phyloP scores from a whole-genome alignment of 768 basidiomycete genomes.

The Naganishia friedmannii region DNA sequence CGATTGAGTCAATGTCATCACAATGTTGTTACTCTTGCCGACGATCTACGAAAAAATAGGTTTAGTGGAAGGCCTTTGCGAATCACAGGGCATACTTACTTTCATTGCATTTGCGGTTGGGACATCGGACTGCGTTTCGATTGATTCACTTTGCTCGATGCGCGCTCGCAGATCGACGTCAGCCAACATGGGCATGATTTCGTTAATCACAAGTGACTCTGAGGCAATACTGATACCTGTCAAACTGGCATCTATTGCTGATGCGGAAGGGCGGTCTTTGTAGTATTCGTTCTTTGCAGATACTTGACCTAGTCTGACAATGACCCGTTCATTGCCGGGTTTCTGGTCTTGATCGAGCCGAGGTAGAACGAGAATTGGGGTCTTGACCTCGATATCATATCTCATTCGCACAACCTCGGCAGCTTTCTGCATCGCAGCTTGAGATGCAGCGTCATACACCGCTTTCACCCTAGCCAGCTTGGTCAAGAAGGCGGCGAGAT shows the following conservation, averaged over 20 bases:
- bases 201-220: conserved; percentile 39
- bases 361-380: conserved; percentile 88
- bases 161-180: conserved; percentile 74
- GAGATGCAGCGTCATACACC: conserved; percentile 87
- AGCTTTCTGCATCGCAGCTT: conserved; percentile 85
- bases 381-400: conserved; percentile 83
- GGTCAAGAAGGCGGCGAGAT: conserved; percentile 74
- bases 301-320: conserved; percentile 84
- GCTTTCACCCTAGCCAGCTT: conserved; percentile 89
- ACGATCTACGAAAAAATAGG: conserved; percentile 58
- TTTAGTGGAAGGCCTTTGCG: conserved; percentile 31
- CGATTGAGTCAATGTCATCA: conserved; percentile 73
- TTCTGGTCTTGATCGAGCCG: conserved; percentile 55
- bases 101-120: conserved; percentile 56
- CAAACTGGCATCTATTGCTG: conserved; percentile 66
- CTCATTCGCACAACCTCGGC: conserved; percentile 77
- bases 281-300: conserved; percentile 70
- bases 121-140: conserved; percentile 59
- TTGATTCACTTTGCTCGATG: conserved; percentile 62
- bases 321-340: conserved; percentile 65
- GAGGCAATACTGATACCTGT: conserved; percentile 80
- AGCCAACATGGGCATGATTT: conserved; percentile 80
- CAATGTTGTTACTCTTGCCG: conserved; percentile 76
- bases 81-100: conserved; percentile 55
- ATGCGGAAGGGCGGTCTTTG: conserved; percentile 50